phyloP scores from a whole-genome alignment of 1,284 basidiomycete species.

The Tilletia caries region DNA sequence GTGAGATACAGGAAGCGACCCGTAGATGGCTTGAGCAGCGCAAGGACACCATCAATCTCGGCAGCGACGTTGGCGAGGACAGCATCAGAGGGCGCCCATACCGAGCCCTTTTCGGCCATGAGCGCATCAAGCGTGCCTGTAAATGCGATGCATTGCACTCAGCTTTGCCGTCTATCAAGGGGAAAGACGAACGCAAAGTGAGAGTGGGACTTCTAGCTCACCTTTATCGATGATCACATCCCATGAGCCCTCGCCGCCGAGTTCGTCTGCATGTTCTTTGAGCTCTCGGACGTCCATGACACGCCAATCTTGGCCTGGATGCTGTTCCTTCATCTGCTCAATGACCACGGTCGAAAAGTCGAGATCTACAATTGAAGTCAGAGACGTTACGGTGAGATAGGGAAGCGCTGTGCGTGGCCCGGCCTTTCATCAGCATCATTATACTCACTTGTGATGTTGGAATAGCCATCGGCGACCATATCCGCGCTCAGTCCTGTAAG shows the following conservation, averaged over 20 bases:
- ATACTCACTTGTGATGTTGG: conserved; percentile 31
- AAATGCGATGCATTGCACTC: not conserved
- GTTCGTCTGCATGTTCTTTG: conserved; percentile 19
- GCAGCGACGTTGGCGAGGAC: conserved; percentile 29
- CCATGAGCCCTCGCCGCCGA: conserved; percentile 33
- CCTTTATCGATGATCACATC: conserved; percentile 49
- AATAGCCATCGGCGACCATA: conserved; percentile 40
- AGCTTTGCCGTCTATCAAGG: not conserved
- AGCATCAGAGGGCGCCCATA: conserved; percentile 39
- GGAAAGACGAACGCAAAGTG: not conserved
- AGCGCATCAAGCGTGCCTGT: conserved; percentile 49
- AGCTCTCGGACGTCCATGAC: conserved; percentile 47
- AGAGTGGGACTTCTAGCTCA: not conserved
- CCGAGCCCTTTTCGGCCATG: conserved; percentile 44
- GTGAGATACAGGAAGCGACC: conserved; percentile 48
- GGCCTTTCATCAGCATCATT: not conserved
- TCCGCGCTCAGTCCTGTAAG: conserved; percentile 30
- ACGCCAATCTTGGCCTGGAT: conserved; percentile 35
- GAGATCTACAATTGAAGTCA: conserved; percentile 23
- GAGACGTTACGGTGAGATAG: conserved; percentile 16
- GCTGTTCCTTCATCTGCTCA: conserved; percentile 26
- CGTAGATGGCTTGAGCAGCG: conserved; percentile 30
- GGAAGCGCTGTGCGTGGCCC: no score
- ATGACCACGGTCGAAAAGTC: conserved; percentile 44
- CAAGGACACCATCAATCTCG: conserved; percentile 42